Percentiles rank a stretch among this genome's conserved stretches.
Evolutionary conservation across 1,284 basidiomycete species (phyloP).

Genomic region (Leucoagaricus sp.): DNA sequence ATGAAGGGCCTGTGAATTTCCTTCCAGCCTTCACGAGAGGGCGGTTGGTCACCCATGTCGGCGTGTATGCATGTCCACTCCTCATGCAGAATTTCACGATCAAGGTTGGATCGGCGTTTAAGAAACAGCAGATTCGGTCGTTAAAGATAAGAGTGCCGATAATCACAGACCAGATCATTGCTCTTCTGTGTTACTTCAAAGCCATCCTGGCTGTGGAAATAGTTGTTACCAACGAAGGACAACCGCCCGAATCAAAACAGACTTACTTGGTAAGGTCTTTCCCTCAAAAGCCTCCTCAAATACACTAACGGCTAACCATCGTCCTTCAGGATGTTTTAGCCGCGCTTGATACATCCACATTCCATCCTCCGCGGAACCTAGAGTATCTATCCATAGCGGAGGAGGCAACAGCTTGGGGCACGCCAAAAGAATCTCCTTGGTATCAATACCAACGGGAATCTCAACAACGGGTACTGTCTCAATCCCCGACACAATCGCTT

Average conservation of each 20-base stretch:
- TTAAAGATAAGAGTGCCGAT: conserved; percentile 6
- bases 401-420: not conserved
- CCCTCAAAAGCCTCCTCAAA: not conserved
- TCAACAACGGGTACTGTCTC: not conserved
- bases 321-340: conserved; percentile 2
- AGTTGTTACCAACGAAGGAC: conserved; percentile 2
- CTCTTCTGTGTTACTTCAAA: conserved; percentile 10
- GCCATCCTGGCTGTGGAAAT: conserved; percentile 5
- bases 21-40: not conserved
- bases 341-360: not conserved
- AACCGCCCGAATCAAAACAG: not conserved
- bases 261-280: conserved; percentile 1
- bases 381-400: conserved; percentile 10
- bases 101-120: conserved; percentile 2
- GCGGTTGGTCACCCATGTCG: conserved; percentile 8
- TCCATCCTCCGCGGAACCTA: not conserved
- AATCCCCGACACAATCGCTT: not conserved
- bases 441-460: not conserved
- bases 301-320: not conserved
- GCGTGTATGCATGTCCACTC: not conserved
- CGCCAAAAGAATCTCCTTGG: conserved; percentile 2
- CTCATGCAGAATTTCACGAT: not conserved
- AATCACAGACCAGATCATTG: not conserved
- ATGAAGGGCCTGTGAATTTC: conserved; percentile 9
- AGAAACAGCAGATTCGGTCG: conserved; percentile 4